Conservation (phyloP, 495 filamentous ascomycete species). For the Penicillium silybi region DNA sequence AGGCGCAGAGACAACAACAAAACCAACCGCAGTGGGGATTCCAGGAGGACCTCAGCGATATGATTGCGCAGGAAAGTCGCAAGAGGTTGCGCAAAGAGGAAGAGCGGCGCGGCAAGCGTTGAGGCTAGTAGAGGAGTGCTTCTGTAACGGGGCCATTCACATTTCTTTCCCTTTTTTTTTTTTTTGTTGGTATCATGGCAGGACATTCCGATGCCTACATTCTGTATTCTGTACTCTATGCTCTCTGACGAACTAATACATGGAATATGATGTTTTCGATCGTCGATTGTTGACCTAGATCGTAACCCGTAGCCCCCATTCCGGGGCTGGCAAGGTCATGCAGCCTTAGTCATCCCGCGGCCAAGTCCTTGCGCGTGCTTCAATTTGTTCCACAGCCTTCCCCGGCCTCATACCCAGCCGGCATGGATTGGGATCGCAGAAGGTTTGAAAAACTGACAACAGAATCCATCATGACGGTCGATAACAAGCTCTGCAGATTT, state of each 20-base stretch:
- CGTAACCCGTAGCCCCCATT: no score
- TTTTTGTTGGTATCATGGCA: neutral
- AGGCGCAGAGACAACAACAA: conserved; percentile 69
- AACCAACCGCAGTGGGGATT: conserved; percentile 69
- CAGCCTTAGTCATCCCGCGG: neutral
- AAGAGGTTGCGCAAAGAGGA: conserved; percentile 86
- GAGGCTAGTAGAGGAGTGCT: conserved; percentile 6
- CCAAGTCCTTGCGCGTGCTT: neutral
- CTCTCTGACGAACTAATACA: neutral
- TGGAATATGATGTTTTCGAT: neutral
- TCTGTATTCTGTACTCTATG: neutral
- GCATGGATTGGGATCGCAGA: conserved; percentile 51
- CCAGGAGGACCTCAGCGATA: conserved; percentile 91
- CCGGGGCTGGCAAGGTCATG: no score
- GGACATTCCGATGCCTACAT: neutral
- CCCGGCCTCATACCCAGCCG: neutral
- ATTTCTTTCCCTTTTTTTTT: conserved; percentile 1
- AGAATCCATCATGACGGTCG: neutral
- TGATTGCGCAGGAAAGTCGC: conserved; percentile 91
- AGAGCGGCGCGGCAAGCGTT: conserved; percentile 58
- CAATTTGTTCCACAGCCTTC: neutral
- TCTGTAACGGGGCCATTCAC: neutral
- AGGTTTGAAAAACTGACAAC: conserved; percentile 21
- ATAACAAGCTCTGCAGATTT: conserved; percentile 34
- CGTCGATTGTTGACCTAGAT: neutral